Base-by-base conservation (phyloP, 352 stramenopile genomes). In the Phytophthora parvispora region DNA sequence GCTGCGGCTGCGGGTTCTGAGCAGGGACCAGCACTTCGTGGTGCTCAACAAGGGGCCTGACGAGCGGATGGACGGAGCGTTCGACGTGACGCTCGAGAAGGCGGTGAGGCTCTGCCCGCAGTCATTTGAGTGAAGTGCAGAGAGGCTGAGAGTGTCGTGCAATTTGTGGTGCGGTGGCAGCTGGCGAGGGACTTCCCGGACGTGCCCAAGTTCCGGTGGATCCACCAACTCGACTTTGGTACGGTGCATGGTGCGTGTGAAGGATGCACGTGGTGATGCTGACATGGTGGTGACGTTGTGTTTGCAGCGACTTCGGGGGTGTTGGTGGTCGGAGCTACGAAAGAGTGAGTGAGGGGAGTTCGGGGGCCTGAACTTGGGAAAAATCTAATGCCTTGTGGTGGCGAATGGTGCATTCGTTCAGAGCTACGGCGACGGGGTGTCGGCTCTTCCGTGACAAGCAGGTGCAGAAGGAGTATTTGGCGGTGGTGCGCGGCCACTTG, bases 141-240 rank as follows among this genome's bases (percentile, higher is more conserved):
- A 56, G 20, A 27, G 3, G 49, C 25, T 66, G 24, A 72, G 3
- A 48, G 6, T 40, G 50, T 18, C 32, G 25, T 22, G 32, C 8
- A n/a, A n/a, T n/a, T n/a, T n/a, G 7, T 43, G 6, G 51, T 42
- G 48, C 27, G 25, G 0, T 60, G 2, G 13, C 67, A 94, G 74
- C 65, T 97, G 36, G 64, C 84, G 42, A 77, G 88, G 8, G 81
- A 95, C 54, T 94, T 84, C 55, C 86, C 86, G 24, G 75, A 92
- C n/a, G 77, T 94, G 15, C 60, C 74, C 7, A 94, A 97, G 63
- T 94, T 96, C 48, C 87, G 89, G 24, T 97, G 89, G 91, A 93
- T 97, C 60, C 91, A 97, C 63, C 90, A 97, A 73, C 78, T 97
- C 24, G 91, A 97, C 72, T 97, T 97, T 75, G 83, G 85, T 93